Conservation (phyloP, 2,329 filamentous ascomycete species). For the Aspergillus fructus region DNA sequence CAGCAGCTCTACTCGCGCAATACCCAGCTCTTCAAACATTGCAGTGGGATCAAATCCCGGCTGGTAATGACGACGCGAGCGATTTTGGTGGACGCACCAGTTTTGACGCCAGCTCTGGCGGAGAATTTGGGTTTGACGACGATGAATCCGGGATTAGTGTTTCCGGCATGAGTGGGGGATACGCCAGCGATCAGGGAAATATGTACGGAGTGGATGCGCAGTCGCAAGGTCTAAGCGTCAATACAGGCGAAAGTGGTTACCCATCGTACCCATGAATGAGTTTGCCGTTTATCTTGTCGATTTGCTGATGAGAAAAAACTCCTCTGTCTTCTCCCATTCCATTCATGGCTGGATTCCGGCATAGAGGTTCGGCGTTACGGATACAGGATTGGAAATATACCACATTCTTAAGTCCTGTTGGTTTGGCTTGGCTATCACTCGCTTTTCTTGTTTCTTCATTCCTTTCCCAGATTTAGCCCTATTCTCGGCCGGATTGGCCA, state of each 20-base stretch:
- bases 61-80: constrained; percentile 56
- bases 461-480: constrained; percentile 6
- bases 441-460: constrained; percentile 4
- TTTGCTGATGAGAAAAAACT: neutral
- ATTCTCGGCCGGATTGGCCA: constrained; percentile 4
- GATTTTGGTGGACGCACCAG: constrained; percentile 66
- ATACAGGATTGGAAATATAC: constrained; percentile 18
- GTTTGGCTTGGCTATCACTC: constrained; percentile 1
- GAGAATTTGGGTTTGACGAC: constrained; percentile 45
- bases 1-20: constrained; percentile 82
- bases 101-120: constrained; percentile 46
- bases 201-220: constrained; percentile 30
- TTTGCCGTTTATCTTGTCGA: constrained; percentile 3
- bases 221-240: constrained; percentile 30
- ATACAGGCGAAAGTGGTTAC: constrained; percentile 28
- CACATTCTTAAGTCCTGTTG: neutral
- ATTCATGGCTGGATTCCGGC: neutral
- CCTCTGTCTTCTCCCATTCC: neutral
- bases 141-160: constrained; percentile 39
- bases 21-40: constrained; percentile 90
- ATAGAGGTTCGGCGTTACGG: constrained; percentile 23
- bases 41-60: constrained; percentile 77
- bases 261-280: neutral
- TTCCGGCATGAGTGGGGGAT: constrained; percentile 36
- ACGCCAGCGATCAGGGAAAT: constrained; percentile 31